Evolutionary conservation across 345 rosid species (phyloP).

Genomic region (Mercurialis annua): DNA sequence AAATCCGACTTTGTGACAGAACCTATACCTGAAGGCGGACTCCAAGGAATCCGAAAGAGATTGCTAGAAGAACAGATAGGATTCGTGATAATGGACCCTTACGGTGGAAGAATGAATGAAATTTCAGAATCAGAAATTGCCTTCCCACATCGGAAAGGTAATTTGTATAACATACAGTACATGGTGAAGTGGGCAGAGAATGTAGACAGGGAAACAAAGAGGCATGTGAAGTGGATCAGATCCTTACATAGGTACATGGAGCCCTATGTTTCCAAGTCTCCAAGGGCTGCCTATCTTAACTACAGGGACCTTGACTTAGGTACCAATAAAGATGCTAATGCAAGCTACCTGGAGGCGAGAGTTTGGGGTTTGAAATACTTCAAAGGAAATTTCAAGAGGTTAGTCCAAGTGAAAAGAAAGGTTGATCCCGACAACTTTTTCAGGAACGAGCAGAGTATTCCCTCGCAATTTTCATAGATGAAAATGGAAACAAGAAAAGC

Average conservation of each 20-base stretch:
- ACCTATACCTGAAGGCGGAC: constrained; percentile 19
- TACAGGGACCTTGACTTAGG: constrained; percentile 31
- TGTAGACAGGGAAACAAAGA: not conserved
- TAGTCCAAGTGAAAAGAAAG: constrained; percentile 16
- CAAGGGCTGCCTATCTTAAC: constrained; percentile 26
- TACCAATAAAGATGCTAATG: constrained; percentile 7
- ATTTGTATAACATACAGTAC: constrained; percentile 25
- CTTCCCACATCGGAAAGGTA: constrained; percentile 23
- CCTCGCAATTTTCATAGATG: not conserved
- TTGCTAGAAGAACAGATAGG: constrained; percentile 14
- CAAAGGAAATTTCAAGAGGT: constrained; percentile 23
- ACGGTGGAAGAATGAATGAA: constrained; percentile 22
- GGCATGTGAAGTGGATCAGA: constrained; percentile 18
- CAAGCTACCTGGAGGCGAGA: constrained; percentile 10
- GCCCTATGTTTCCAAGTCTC: constrained; percentile 18
- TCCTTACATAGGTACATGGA: constrained; percentile 16
- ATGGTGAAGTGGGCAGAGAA: constrained; percentile 24
- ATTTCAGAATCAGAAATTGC: constrained; percentile 20
- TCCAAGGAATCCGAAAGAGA: constrained; percentile 10
- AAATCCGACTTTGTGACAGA: constrained; percentile 22
- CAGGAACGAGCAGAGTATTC: constrained; percentile 21
- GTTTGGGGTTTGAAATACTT: constrained; percentile 25
- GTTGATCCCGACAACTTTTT: constrained; percentile 24
- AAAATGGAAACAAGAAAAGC: not conserved
- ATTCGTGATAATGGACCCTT: constrained; percentile 20